Base-by-base conservation (phyloP, 768 basidiomycete genomes). In the Ramaria rubella region DNA sequence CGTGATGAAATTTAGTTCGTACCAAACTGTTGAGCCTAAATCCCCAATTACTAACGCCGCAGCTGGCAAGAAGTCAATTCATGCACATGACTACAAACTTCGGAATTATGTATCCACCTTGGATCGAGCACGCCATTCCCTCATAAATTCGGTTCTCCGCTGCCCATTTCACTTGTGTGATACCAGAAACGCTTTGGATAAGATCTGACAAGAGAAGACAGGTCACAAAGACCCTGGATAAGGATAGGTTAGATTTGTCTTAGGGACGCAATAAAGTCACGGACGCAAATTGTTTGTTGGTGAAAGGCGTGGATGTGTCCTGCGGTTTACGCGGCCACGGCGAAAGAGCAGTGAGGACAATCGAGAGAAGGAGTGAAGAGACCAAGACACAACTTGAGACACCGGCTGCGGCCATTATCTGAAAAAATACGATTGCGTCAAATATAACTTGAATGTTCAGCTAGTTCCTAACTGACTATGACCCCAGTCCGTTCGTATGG, bases 151-250 rank as follows among this genome's bases (percentile, higher is more conserved):
- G 24, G 21, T 34, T 30, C 5, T 59, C 52, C 23, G 40, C 40
- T 5, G 58, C 58, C 58, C 58, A 59, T 33, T 42, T 51, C 9
- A 58, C 44, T 36, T 58, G 58, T 2, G 40, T 52, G 26, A 54
- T 45, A 17, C 58, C 58, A 29, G 58, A 52, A n/a, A 58, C 27
- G 29, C 58, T 58, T 48, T 58, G 58, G 15, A 58, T 46, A 27
- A 58, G 38, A 23, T 58, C 58, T 21, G 58, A 58, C 17, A 53
- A 21, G 26, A 58, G 49, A 5, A 58, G 42, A 34, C 58, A 58
- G 29, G 48, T 44, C 27, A 58, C 50, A 40, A 58, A 58, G 7
- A 58, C 51, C 26, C 58, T 58, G n/a, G 23, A 19, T 4, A 14
- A 24, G 46, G 12, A 9, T n/a, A 12, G 30, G 14, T 8, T 24